Base-by-base conservation (phyloP, 306 rosid species). In the Lathyrus oleraceus region DNA sequence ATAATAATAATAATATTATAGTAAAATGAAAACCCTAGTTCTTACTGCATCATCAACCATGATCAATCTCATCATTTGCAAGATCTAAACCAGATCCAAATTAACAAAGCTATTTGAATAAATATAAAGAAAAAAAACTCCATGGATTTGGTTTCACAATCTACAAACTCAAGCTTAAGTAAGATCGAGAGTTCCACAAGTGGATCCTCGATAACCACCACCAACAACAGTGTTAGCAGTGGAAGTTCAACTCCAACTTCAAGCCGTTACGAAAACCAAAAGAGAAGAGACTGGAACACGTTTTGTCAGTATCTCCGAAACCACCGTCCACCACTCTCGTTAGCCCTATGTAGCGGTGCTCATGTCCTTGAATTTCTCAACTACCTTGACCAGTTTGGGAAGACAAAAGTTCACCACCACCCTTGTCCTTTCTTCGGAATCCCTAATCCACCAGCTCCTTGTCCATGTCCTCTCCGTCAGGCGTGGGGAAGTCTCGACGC, bases 401-500 rank as follows among this genome's bases (percentile, higher is more conserved):
- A 94, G 78, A 94, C 99, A 10, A 94, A 94, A 47, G 93, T 94
- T 4, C 99, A 94, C 68, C 81, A 76, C 86, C 95, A 87, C 2
- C 61, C 49, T 51, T 94, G 99, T 69, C 99, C 99, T 0, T 94
- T 85, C 73, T 94, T 90, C n/a, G 99, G 99, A 0, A 85, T 87
- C 3, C 96, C 97, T 0, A 91, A 87, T 86, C 99, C 99, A 0
- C 99, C 99, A 0, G 96, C 95, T 0, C 95, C 99, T 0, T 94
- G 99, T 23, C 97, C 99, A 11, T 94, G 99, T 80, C 99, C 99
- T 8, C 86, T 94, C 1, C 75, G 97, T 0, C 99, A 94, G 36
- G 99, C 99, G 0, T 94, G 99, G 99, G 99, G 97, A 5, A 85
- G 92, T 83, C 90, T 94, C 4, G 98, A 94, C 51, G 97, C 98